phyloP scores from a whole-genome alignment of 2,329 filamentous ascomycete species.

The Trichoderma citrinoviride region DNA sequence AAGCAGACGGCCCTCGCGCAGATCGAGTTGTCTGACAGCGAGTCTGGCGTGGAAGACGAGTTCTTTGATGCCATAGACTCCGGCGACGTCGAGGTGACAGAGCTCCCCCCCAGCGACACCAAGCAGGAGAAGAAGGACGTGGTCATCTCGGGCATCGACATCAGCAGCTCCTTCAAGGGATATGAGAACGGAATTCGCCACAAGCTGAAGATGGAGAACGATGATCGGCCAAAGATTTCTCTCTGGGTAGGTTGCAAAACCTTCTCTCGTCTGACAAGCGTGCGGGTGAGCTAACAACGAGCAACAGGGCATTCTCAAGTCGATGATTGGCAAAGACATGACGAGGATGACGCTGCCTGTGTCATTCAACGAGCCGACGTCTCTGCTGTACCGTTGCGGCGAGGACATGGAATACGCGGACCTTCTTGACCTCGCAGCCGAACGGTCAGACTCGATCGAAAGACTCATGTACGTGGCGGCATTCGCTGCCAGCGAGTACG shows the following conservation, averaged over 20 bases:
- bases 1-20: conserved; percentile 67
- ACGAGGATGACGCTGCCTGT: conserved; percentile 99
- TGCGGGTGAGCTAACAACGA: conserved; percentile 25
- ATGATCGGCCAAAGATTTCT: conserved; percentile 89
- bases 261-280: neutral
- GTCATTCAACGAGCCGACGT: conserved; percentile 98
- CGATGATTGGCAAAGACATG: conserved; percentile 99
- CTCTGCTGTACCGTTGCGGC: conserved; percentile 86
- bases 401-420: conserved; percentile 99
- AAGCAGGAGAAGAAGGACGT: conserved; percentile 44
- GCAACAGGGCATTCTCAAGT: conserved; percentile 84
- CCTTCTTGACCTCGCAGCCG: conserved; percentile 82
- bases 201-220: conserved; percentile 82
- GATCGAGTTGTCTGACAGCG: conserved; percentile 74
- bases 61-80: conserved; percentile 98
- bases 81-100: conserved; percentile 79
- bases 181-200: conserved; percentile 86
- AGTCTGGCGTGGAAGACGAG: conserved; percentile 80
- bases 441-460: conserved; percentile 82
- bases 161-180: conserved; percentile 76
- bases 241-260: conserved; percentile 72
- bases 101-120: conserved; percentile 55
- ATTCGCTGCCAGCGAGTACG: conserved; percentile 94
- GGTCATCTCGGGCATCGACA: conserved; percentile 52
- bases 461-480: conserved; percentile 92